phyloP scores from a whole-genome alignment of 108 stramenopile species.

The Cyclotella baltica region DNA sequence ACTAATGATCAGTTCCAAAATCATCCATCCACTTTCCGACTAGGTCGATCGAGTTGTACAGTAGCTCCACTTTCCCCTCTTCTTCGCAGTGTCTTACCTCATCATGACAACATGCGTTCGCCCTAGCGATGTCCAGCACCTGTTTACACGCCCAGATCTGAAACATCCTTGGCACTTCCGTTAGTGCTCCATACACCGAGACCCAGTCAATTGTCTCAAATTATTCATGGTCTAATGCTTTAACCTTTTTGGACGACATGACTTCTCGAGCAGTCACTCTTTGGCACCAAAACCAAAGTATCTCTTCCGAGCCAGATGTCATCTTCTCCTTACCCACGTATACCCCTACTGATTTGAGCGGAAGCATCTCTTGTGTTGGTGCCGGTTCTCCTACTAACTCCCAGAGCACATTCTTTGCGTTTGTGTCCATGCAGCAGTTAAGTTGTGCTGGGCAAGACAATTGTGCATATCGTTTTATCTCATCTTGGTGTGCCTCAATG shows the following conservation, averaged over 20 bases:
- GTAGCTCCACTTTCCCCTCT: too few relatives aligned
- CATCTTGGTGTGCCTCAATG: too few relatives aligned
- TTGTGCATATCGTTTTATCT: not conserved
- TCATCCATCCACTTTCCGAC: too few relatives aligned
- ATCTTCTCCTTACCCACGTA: slow-evolving; percentile 14
- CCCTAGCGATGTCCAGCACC: too few relatives aligned
- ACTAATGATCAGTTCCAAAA: too few relatives aligned
- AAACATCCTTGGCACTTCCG: not conserved
- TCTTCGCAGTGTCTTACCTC: not conserved
- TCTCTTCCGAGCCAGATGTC: too few relatives aligned
- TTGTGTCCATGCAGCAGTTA: not conserved
- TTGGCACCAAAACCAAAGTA: slow-evolving; percentile 1
- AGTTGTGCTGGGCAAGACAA: slow-evolving; percentile 5
- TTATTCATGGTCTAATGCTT: too few relatives aligned
- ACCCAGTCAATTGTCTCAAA: not conserved
- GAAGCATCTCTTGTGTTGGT: too few relatives aligned
- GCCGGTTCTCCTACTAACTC: too few relatives aligned
- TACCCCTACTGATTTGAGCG: slow-evolving; percentile 11
- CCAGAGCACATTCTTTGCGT: too few relatives aligned
- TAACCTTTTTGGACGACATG: not conserved
- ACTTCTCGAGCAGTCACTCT: not conserved
- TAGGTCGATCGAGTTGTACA: too few relatives aligned
- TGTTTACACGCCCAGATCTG: too few relatives aligned
- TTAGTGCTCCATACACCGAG: not conserved
- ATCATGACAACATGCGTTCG: not conserved